A percentile compares a stretch with the other conserved stretches of the same genome.
phyloP scores from a whole-genome alignment of 1,284 basidiomycete species.

The Dichomitus squalens region DNA sequence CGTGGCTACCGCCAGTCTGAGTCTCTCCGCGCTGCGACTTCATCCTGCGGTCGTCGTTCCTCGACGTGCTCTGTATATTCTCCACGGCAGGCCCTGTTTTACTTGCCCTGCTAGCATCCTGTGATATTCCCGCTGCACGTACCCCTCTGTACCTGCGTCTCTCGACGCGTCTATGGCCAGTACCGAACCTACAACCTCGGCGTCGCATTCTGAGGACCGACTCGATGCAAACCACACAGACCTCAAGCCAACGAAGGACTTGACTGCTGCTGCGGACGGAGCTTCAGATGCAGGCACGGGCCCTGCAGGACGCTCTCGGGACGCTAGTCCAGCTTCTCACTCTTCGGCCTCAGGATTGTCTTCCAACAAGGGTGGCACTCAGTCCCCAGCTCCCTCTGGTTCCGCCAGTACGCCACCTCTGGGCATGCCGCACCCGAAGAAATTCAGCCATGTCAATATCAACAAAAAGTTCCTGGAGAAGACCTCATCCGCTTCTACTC shows the following conservation, averaged over 20 bases:
- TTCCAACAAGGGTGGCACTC: slow-evolving; percentile 25
- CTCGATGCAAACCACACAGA: slow-evolving; percentile 21
- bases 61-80: slow-evolving; percentile 8
- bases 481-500: slow-evolving; percentile 54
- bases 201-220: slow-evolving; percentile 42
- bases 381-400: slow-evolving; percentile 22
- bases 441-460: slow-evolving; percentile 86
- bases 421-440: slow-evolving; percentile 67
- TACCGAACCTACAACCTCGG: slow-evolving; percentile 50
- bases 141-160: slow-evolving; percentile 47
- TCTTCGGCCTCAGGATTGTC: slow-evolving; percentile 29
- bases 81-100: slow-evolving; percentile 6
- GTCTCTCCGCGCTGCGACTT: slow-evolving; percentile 5
- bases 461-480: slow-evolving; percentile 95
- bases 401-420: slow-evolving; percentile 28
- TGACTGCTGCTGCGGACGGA: slow-evolving; percentile 16
- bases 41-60: slow-evolving; percentile 11
- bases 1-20: not conserved
- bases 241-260: slow-evolving; percentile 1
- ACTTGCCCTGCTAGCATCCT: not conserved
- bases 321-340: slow-evolving; percentile 30
- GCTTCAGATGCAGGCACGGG: slow-evolving; percentile 9
- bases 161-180: slow-evolving; percentile 79
- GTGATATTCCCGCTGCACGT: slow-evolving; percentile 4
- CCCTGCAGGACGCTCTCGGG: slow-evolving; percentile 22